Base-by-base conservation (phyloP, 2,329 filamentous ascomycete genomes). In the Phaeosphaeria sp. region DNA sequence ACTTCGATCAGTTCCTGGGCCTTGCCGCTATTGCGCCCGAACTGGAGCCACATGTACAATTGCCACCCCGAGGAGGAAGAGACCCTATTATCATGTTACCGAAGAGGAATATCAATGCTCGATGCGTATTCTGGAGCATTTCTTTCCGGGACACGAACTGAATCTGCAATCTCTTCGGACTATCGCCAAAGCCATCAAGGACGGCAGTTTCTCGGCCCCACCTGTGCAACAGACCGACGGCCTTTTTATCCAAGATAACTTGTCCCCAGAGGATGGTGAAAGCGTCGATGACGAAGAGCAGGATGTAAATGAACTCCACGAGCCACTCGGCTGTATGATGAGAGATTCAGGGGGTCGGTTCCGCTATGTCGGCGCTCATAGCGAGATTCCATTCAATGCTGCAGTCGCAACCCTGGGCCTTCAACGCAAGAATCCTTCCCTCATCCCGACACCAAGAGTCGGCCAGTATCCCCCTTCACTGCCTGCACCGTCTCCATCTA, bases 81-180 rank as follows among this genome's bases (percentile, higher is more conserved):
- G 75, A 9, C 75, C 75, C 6, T 77, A 75, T 57, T 77, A 77
- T 56, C 75, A 77, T 69, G 75, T 77, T 22, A 77, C 75, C 22
- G 75, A 77, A 54, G 75, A 77, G 49, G 75, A 77, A 55, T 77
- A 77, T 40, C 73, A 75, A 51, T 74, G 74, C 45, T 72, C 74
- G 2, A 73, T 76, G 68, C 69, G 72, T 25, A 77, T 77, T 47
- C 63, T 77, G 7, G 72, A 75, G 49, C 67, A 74, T 51, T 74
- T 76, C 59, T 76, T 77, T 45, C 75, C 73, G 13, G 74, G 74
- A 13, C 69, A 68, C 48, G 73, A 77, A 47, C 61, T 77, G 18
- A 77, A 76, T 51, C 63, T 77, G 8, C 67, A 72, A 15, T 71
- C 68, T 0, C 63, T 77, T 3, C 66, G 73, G 46, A 65, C 72